These are phyloP conservation scores for Sclerotiophoma versabilis DNA, from an alignment of 2,329 filamentous ascomycete genomes.

Conservation along the genomic window DNA sequence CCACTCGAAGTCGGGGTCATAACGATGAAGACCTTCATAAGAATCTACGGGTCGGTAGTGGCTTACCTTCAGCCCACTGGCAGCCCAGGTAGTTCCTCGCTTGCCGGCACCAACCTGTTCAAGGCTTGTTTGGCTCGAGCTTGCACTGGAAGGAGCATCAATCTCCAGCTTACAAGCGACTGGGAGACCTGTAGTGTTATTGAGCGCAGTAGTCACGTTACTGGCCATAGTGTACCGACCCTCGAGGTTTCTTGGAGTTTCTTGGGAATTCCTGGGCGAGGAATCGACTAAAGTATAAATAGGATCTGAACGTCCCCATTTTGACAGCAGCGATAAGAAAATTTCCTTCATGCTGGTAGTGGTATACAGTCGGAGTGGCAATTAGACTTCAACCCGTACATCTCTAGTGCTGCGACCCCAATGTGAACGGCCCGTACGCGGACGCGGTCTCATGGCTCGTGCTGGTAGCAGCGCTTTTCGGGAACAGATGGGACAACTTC, in stretches of 20 bases:
- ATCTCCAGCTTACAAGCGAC: conserved; percentile 30
- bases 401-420: not conserved
- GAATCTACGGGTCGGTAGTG: conserved; percentile 60
- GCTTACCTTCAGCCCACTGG: conserved; percentile 41
- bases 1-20: conserved; percentile 65
- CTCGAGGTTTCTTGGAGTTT: conserved; percentile 8
- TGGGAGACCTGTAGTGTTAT: conserved; percentile 10
- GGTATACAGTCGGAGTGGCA: not conserved
- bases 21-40: conserved; percentile 67
- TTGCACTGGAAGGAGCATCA: conserved; percentile 27
- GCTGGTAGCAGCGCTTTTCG: conserved; percentile 1
- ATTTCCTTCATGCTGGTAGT: conserved; percentile 3
- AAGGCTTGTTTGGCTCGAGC: conserved; percentile 26
- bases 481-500: not conserved
- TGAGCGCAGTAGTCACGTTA: conserved; percentile 8
- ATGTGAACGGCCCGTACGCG: conserved; percentile 1
- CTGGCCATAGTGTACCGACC: conserved; percentile 5
- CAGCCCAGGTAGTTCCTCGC: conserved; percentile 45
- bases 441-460: not conserved
- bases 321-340: conserved; percentile 1
- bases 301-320: conserved; percentile 4
- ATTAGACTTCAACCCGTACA: not conserved
- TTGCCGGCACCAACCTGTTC: conserved; percentile 15
- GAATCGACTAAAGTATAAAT: conserved; percentile 10
- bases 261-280: conserved; percentile 14